Base-by-base conservation (phyloP, 768 basidiomycete species). In the Xerocomellus amylosporus region DNA sequence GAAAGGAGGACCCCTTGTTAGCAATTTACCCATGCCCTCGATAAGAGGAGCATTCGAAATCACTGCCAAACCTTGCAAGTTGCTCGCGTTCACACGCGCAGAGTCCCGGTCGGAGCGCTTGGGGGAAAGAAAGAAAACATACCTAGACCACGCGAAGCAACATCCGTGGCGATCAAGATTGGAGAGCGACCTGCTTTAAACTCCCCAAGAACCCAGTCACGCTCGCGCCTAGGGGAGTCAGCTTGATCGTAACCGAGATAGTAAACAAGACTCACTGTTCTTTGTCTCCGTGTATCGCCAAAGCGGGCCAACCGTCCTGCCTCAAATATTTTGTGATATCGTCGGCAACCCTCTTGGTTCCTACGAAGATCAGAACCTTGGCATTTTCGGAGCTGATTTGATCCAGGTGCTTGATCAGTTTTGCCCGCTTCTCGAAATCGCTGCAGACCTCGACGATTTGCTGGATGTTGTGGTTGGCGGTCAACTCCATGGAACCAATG, bases 111-210 rank as follows among this genome's bases (percentile, higher is more conserved):
- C 57, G 56, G 57, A 70, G 65, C 67, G 68, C 67, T 65, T 63
- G 65, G 49, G 65, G 65, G 68, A 71, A 64, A 71, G 64, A 50
- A 79, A 69, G 68, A 58, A 58, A 57, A 93, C 96, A 79, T 88
- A 98, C 97, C 97, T 71, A 99, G 86, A 83, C 96, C 96, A 85
- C 96, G 95, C 71, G 94, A 97, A 57, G 96, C 97, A 66, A 99
- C 96, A 73, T 98, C 97, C 64, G 97, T 98, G 75, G 97, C 97
- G 68, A 98, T 92, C 69, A 99, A 82, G 72, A 99, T 98, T 3
- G 96, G 96, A 31, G 91, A 94, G 60, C 94, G 89, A 65, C 97
- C 94, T 51, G 93, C 88, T 77, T 98, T 98, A 82, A 99, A 99
- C 77, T 99, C 97, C 71, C 87, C 79, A 38, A 99, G 79, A 46